These are phyloP conservation scores for Aphanomyces invadans DNA, from an alignment of 352 stramenopile species.

Conservation along the genomic window DNA sequence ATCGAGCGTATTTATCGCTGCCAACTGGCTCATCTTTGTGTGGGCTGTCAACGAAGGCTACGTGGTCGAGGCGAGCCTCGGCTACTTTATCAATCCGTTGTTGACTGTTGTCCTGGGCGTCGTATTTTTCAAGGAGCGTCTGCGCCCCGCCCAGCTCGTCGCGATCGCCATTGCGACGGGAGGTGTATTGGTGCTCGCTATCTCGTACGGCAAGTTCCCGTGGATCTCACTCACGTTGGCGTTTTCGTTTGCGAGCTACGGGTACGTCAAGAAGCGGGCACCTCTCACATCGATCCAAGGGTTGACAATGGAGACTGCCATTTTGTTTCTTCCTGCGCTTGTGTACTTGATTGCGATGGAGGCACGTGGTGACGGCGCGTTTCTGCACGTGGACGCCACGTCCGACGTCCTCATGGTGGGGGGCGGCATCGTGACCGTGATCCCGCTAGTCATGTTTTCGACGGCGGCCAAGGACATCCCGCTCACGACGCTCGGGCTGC, in stretches of 20 bases:
- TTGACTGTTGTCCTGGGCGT: slow-evolving; percentile 10
- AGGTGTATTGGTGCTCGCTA: slow-evolving; percentile 6
- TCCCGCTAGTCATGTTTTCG: slow-evolving; percentile 3
- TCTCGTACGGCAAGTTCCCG: slow-evolving; percentile 16
- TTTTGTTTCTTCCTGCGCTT: neutral
- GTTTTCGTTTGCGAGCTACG: neutral
- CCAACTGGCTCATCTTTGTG: slow-evolving; percentile 21
- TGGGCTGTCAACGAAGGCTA: slow-evolving; percentile 20
- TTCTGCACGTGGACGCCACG: neutral
- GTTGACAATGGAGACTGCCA: neutral
- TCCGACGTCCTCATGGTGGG: neutral
- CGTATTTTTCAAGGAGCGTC: slow-evolving; percentile 9
- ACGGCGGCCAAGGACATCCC: neutral
- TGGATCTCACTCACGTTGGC: slow-evolving; percentile 3
- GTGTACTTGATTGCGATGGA: slow-evolving; percentile 4
- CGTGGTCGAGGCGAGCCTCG: slow-evolving; percentile 13
- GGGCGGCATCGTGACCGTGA: neutral
- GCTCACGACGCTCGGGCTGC: neutral
- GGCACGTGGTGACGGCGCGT: neutral
- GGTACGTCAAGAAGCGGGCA: slow-evolving; percentile 8
- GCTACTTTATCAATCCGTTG: slow-evolving; percentile 23
- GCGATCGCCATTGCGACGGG: neutral
- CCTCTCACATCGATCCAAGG: neutral
- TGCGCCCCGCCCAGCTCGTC: neutral
- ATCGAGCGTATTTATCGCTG: slow-evolving; percentile 1